Conservation (phyloP, 1,284 basidiomycete genomes). For the Kwoniella shivajii region DNA sequence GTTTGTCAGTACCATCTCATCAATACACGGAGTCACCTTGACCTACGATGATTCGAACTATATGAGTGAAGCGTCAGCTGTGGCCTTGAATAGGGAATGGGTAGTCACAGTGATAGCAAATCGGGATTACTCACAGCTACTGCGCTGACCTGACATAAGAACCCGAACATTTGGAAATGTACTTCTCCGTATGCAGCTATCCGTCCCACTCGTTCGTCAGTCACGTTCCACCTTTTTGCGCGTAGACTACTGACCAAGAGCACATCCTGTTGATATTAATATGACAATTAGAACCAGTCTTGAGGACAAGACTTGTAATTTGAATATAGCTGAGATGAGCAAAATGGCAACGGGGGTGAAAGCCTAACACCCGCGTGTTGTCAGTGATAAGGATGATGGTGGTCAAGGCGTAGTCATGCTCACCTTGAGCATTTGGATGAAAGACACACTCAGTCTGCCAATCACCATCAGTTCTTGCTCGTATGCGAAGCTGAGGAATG, state of each 20-base stretch:
- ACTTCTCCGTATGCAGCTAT: conserved; percentile 71
- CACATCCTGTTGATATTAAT: conserved; percentile 59
- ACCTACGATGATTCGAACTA: conserved; percentile 51
- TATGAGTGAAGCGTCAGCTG: not conserved
- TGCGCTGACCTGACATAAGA: conserved; percentile 76
- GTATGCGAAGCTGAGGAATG: not conserved
- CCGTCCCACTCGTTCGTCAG: conserved; percentile 11
- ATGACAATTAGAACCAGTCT: conserved; percentile 76
- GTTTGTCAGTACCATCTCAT: not conserved
- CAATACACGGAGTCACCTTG: not conserved
- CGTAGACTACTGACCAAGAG: conserved; percentile 65
- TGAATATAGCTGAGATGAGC: conserved; percentile 84
- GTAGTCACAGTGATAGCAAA: too few species aligned
- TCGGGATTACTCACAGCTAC: conserved; percentile 61
- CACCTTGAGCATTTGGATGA: conserved; percentile 98
- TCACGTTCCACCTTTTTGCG: not conserved
- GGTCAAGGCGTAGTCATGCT: conserved; percentile 6
- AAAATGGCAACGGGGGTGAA: conserved; percentile 93
- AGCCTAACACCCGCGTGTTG: conserved; percentile 60
- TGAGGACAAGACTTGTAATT: conserved; percentile 79
- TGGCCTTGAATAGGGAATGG: not conserved
- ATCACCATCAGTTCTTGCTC: not conserved
- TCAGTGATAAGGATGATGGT: not conserved
- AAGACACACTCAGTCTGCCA: conserved; percentile 79
- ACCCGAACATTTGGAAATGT: conserved; percentile 81